These are phyloP conservation scores for Pichia terricola DNA, from an alignment of 1,139 yeast species.

Conservation along the genomic window DNA sequence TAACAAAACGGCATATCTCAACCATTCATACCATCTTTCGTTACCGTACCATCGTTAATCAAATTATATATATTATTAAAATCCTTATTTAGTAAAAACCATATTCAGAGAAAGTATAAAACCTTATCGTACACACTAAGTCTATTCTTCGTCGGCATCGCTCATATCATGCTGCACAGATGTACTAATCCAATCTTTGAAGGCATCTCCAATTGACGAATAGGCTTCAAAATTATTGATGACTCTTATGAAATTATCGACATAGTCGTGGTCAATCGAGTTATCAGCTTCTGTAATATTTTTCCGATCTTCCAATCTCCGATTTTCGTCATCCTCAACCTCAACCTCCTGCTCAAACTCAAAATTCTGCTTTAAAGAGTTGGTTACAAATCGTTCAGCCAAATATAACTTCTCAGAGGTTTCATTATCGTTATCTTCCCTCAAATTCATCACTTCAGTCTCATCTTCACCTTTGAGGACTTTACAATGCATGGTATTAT, in stretches of 20 bases:
- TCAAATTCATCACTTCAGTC: neutral
- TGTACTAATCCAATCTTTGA: conserved; percentile 25
- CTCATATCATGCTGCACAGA: conserved; percentile 8
- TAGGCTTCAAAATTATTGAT: conserved; percentile 26
- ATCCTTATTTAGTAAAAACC: too few species aligned
- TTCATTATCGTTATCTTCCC: neutral
- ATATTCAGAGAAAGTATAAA: too few species aligned
- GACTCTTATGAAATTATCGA: conserved; percentile 24
- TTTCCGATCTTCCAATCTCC: neutral
- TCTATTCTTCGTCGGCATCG: conserved; percentile 3
- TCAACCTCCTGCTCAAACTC: conserved; percentile 18
- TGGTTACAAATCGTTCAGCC: conserved; percentile 13
- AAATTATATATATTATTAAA: too few species aligned
- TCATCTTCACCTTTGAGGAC: conserved; percentile 25
- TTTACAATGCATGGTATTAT: conserved; percentile 69
- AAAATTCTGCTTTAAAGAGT: conserved; percentile 23
- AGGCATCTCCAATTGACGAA: conserved; percentile 25
- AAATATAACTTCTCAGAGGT: conserved; percentile 2
- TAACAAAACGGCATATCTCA: too few species aligned
- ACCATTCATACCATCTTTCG: too few species aligned
- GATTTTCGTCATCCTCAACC: conserved; percentile 2
- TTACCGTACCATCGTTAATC: too few species aligned
- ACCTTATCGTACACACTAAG: too few species aligned
- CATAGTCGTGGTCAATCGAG: conserved; percentile 19
- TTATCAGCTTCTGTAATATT: conserved; percentile 9